Base-by-base conservation (phyloP, 2,329 filamentous ascomycete genomes). In the Aurifilum marmelostoma region DNA sequence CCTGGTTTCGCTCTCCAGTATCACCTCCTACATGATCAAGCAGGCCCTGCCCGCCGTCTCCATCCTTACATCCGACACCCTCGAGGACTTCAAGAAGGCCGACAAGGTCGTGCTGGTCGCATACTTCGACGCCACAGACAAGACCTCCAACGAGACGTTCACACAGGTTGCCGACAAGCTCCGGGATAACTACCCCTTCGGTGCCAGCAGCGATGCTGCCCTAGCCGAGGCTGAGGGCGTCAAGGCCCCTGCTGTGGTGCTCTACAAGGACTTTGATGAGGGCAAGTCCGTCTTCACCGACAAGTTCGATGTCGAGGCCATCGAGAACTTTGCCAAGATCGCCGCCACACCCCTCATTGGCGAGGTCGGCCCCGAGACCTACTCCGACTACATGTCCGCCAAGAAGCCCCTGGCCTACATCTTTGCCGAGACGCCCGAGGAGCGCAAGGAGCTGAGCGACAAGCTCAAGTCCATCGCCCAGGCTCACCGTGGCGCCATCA, bases 261-360 rank as follows among this genome's bases (percentile, higher is more conserved):
- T 99, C 70, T 98, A 98, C 91, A 98, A 99, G 89, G 87, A 91
- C 71, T 99, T 98, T 77, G 96, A 99, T 78, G 95, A 98, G 85
- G 94, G 94, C 84, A 97, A 97, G 89, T 89, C 89, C 76, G 85
- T 90, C 75, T 97, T 92, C 84, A 84, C 88, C 27, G 91, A 93
- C 75, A 90, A 92, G 80, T 94, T 98, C 77, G 92, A 93, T 56
- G 87, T 87, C 71, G 92, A 94, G 71, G 88, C 89, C 65, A 93
- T 99, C 77, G 88, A 89, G 78, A 86, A 86, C 74, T 99, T 97
- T 83, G 89, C 92, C 80, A 94, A 94, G 87, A 90, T 89, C 63
- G 85, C 94, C 71, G 90, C 94, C 75, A 97, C 92, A 71, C 96
- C 96, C 73, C 86, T 99, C 76, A 91, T 99, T 74, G 96, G 96